Percentiles rank a stretch among this genome's conserved stretches.
Conservation (phyloP, 352 stramenopile genomes). For the Phytophthora cactorum region DNA sequence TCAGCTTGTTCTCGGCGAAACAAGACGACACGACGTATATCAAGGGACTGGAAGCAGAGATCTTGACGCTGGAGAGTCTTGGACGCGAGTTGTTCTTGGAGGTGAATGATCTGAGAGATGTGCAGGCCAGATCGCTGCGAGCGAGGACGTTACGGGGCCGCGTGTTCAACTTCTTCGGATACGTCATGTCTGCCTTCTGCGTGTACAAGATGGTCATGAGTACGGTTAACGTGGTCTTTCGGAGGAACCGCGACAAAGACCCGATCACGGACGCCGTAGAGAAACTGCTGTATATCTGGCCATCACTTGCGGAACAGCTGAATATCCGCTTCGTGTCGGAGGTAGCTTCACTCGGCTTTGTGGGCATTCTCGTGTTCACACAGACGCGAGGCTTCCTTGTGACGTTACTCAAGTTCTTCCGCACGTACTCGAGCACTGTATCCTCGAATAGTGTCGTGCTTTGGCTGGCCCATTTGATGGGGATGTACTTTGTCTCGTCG, state of each 20-base stretch:
- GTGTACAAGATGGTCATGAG: slow-evolving; percentile 91
- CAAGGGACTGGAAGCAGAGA: slow-evolving; percentile 69
- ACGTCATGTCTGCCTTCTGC: slow-evolving; percentile 79
- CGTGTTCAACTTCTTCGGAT: slow-evolving; percentile 85
- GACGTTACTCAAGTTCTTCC: slow-evolving; percentile 82
- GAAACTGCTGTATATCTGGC: slow-evolving; percentile 85
- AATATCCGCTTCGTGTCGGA: slow-evolving; percentile 85
- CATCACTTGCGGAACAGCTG: slow-evolving; percentile 73
- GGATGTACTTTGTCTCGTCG: slow-evolving; percentile 90
- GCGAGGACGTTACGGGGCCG: slow-evolving; percentile 53
- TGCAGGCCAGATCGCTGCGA: slow-evolving; percentile 59
- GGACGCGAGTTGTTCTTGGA: slow-evolving; percentile 83
- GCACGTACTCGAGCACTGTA: slow-evolving; percentile 80
- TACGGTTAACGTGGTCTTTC: slow-evolving; percentile 83
- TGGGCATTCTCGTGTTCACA: slow-evolving; percentile 85
- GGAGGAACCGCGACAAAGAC: slow-evolving; percentile 82
- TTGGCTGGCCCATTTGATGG: slow-evolving; percentile 85
- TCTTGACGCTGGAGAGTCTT: slow-evolving; percentile 80
- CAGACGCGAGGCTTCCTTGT: slow-evolving; percentile 84
- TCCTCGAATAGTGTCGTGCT: slow-evolving; percentile 87
- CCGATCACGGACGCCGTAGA: slow-evolving; percentile 83
- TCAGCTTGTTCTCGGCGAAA: slow-evolving; percentile 40
- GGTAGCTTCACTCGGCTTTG: slow-evolving; percentile 75
- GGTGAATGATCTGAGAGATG: slow-evolving; percentile 81
- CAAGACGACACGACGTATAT: slow-evolving; percentile 57